Evolutionary conservation across 768 basidiomycete species (phyloP).

Genomic region (Suillus sp.): DNA sequence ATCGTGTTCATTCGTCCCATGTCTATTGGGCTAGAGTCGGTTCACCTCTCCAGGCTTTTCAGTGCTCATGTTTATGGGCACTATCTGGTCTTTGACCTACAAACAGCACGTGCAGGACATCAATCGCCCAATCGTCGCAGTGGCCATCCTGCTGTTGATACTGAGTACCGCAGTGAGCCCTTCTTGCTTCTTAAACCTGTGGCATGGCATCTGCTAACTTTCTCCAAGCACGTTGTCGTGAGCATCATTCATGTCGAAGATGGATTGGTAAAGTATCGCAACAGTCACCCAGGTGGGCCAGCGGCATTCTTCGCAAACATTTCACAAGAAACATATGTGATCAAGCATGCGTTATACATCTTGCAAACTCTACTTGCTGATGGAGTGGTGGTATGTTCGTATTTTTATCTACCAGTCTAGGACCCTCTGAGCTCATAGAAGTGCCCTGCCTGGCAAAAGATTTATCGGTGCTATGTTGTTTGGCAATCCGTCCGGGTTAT

Average conservation of each 20-base stretch:
- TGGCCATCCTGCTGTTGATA: slow-evolving; percentile 22
- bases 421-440: background rate
- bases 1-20: background rate
- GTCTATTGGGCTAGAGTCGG: background rate
- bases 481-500: background rate
- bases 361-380: background rate
- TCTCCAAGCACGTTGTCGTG: background rate
- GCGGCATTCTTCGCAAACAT: background rate
- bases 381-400: background rate
- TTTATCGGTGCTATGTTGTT: slow-evolving; percentile 1
- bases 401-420: background rate
- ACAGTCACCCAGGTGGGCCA: background rate
- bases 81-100: background rate
- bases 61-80: background rate
- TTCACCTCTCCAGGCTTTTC: background rate
- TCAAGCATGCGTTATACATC: background rate
- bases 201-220: background rate
- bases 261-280: background rate
- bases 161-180: slow-evolving; percentile 23
- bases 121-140: slow-evolving; percentile 17
- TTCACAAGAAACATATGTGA: background rate
- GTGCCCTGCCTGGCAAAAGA: background rate
- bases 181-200: background rate
- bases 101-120: slow-evolving; percentile 1
- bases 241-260: background rate